Evolutionary conservation across 495 filamentous ascomycete genomes (phyloP), one percentile per base, ranked within the genome.

Genomic region (Chaetomium tenue): DNA sequence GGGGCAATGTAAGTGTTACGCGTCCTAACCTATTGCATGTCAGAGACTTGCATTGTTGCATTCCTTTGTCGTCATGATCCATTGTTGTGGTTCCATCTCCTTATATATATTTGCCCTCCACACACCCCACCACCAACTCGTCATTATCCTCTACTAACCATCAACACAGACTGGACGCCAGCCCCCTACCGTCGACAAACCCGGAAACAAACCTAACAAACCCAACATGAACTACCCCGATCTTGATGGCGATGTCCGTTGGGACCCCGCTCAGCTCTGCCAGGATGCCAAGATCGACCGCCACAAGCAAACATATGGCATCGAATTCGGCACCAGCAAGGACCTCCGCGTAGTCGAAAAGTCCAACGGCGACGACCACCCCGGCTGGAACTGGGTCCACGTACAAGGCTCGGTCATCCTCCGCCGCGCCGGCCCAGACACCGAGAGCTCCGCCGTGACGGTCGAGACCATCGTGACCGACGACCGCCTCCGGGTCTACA

Each of bases 321-420:
- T 76, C 20, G 63, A 74, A 56, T 81, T 78, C 44, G 60, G 63
- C 48, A 46, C 37, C 12, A 62, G 67, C 51, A 74, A 66, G 37
- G 65, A 71, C 44, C 58, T 82, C 15, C 65, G 58, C 23, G 67
- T 81, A 51, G 48, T 61, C 15, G 70, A 77, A 53, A 48, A 52
- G 33, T 30, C 68, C 11, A 47, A 70, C 8, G 57, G 62, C 8
- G 62, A 67, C 26, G 39, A 70, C 26, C 40, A 52, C 22, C 58
- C 51, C 18, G 58, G 62, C n/a, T 54, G 61, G n/a, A 46, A 33
- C 26, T 48, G 63, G 26, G 68, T 79, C 33, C 72, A 68, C 37
- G 68, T 79, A 28, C 74, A 70, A 37, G 80, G 80, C 22, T 66
- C 75, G 40, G 64, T 82, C 44, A 63, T 78, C 48, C 51, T 82